Evolutionary conservation across 768 basidiomycete species (phyloP), one percentile per base, ranked within the genome.

Genomic region (Russula earlei): DNA sequence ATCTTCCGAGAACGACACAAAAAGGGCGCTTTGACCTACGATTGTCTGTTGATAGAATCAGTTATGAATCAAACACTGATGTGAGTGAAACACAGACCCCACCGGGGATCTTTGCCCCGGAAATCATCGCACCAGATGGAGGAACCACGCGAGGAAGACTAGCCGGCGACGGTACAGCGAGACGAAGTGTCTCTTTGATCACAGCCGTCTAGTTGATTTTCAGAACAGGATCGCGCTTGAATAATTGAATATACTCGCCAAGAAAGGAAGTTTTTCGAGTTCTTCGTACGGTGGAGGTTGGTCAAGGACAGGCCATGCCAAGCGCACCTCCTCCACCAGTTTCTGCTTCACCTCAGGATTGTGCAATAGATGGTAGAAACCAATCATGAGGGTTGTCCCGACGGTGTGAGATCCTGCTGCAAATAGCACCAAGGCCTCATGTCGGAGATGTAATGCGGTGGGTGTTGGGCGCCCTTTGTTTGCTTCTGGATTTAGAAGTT

Each of bases 121-220:
- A 47, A 17, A 56, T 50, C 3, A 45, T 20, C 14, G 55, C 49
- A 22, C 55, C 55, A 12, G 49, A 41, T 20, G 48, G 34, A 10
- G 55, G 55, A 1, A 56, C 48, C 3, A 50, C 27, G 10, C 55
- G 55, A 29, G 55, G 55, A 14, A 56, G 55, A 4, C 50, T 45
- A 17, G 34, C 33, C 1, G 55, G 55, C 19, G 24, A n/a, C 3
- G 48, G 14, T 2, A 17, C 14, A 15, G 55, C 19, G 5, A 56
- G 22, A 5, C 55, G 55, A 11, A 56, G 25, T 33, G 42, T 29
- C 36, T 56, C 55, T 14, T 56, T 56, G 47, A 56, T 56, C 25
- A 50, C 55, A 0, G 55, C 55, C 5, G 48, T 50, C 55, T 56
- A 48, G 33, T 49, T 33, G 14, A 15, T 36, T 36, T 14, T 43